Evolutionary conservation across 1,284 basidiomycete genomes (phyloP).

Genomic region (Ceratobasidium sp.): DNA sequence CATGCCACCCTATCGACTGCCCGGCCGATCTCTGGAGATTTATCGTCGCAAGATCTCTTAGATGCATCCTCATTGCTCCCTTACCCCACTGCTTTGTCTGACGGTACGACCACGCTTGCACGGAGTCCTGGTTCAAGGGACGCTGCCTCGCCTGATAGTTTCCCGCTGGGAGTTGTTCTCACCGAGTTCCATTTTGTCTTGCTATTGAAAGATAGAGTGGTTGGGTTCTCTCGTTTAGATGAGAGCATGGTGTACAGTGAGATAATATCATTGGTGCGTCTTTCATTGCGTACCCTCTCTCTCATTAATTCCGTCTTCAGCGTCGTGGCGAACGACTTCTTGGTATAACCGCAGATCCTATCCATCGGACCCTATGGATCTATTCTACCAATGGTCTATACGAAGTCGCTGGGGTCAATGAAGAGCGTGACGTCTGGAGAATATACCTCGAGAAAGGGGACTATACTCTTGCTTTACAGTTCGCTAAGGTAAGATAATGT

Average conservation of each 20-base stretch:
- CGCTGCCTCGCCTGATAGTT: constrained; percentile 46
- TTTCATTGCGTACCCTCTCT: constrained; percentile 9
- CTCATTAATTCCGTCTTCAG: constrained; percentile 1
- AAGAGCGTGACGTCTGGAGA: constrained; percentile 95
- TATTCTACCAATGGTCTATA: constrained; percentile 91
- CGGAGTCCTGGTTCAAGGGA: constrained; percentile 51
- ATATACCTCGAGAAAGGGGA: constrained; percentile 84
- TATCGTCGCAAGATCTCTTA: constrained; percentile 76
- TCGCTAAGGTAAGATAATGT: constrained; percentile 72
- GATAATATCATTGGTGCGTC: constrained; percentile 75
- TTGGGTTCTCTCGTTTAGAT: constrained; percentile 83
- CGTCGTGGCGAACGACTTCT: constrained; percentile 70
- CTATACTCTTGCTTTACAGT: constrained; percentile 81
- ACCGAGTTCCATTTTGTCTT: constrained; percentile 95
- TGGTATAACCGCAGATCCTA: constrained; percentile 83
- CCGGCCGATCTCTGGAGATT: constrained; percentile 55
- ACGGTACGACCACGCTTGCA: constrained; percentile 21
- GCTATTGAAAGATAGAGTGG: constrained; percentile 82
- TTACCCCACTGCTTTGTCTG: constrained; percentile 59
- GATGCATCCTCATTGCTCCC: constrained; percentile 78
- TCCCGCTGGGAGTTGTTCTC: constrained; percentile 80
- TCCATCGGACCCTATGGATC: constrained; percentile 93
- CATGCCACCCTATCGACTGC: constrained; percentile 77
- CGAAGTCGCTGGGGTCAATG: constrained; percentile 87
- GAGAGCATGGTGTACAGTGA: constrained; percentile 89